phyloP scores from a whole-genome alignment of 1,284 basidiomycete species.

The Ustilago esculenta region DNA sequence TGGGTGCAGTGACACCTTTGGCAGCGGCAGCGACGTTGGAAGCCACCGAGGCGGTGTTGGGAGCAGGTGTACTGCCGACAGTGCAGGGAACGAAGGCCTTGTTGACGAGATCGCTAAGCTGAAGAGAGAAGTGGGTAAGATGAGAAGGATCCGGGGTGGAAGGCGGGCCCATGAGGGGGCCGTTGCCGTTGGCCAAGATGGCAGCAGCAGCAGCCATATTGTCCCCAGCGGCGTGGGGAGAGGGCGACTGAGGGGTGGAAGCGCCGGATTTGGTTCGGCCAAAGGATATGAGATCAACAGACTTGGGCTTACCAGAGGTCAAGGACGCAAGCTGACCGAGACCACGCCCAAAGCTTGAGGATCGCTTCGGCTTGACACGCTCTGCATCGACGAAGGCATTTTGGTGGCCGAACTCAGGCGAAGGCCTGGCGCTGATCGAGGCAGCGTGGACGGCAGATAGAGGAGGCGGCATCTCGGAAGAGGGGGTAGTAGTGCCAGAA shows the following conservation, averaged over 20 bases:
- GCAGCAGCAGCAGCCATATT: slow-evolving; percentile 26
- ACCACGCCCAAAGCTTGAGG: slow-evolving; percentile 53
- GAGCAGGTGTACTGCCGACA: slow-evolving; percentile 12
- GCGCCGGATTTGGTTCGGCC: slow-evolving; percentile 38
- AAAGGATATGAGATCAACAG: slow-evolving; percentile 45
- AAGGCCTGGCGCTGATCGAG: slow-evolving; percentile 15
- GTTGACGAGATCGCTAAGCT: slow-evolving; percentile 64
- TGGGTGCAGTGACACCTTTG: slow-evolving; percentile 43
- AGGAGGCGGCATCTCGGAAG: slow-evolving; percentile 29
- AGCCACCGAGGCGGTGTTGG: slow-evolving; percentile 27
- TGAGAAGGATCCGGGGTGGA: slow-evolving; percentile 57
- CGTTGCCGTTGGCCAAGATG: slow-evolving; percentile 20
- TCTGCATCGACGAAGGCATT: slow-evolving; percentile 19
- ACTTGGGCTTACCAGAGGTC: slow-evolving; percentile 44
- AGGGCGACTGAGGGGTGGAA: slow-evolving; percentile 34
- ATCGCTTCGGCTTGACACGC: slow-evolving; percentile 51
- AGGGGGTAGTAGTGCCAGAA: slow-evolving; percentile 15
- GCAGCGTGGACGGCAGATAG: slow-evolving; percentile 22
- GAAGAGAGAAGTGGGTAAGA: slow-evolving; percentile 60
- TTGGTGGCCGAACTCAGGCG: slow-evolving; percentile 20
- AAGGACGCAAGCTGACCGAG: slow-evolving; percentile 54
- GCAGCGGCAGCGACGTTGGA: slow-evolving; percentile 49
- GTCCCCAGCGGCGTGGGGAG: slow-evolving; percentile 12
- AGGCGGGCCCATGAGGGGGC: slow-evolving; percentile 35
- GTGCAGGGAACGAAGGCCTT: slow-evolving; percentile 59